These are phyloP conservation scores for Alliaria petiolata DNA, from an alignment of 345 rosid genomes.

Conservation along the genomic window DNA sequence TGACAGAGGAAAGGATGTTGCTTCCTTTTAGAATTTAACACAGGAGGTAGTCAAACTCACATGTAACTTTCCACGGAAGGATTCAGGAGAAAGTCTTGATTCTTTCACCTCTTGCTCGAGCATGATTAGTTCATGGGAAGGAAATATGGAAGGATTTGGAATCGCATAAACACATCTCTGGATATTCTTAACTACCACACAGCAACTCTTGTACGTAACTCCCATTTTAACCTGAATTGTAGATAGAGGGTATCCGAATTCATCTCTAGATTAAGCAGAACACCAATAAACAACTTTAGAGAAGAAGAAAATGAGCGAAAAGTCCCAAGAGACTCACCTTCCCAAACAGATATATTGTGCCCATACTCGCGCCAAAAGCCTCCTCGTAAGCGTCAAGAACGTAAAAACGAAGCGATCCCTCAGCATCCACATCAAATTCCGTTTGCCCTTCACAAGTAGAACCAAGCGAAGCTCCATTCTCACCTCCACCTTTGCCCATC, in stretches of 20 bases:
- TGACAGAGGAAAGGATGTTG: slow-evolving; percentile 1
- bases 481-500: slow-evolving; percentile 35
- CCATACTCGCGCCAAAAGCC: slow-evolving; percentile 73
- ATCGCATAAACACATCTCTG: slow-evolving; percentile 87
- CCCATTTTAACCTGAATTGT: slow-evolving; percentile 75
- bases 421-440: slow-evolving; percentile 67
- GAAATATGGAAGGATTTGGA: slow-evolving; percentile 60
- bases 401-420: slow-evolving; percentile 73
- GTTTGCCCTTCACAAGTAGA: slow-evolving; percentile 37
- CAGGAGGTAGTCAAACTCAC: slow-evolving; percentile 41
- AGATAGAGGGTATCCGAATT: not conserved
- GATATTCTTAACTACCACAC: slow-evolving; percentile 75
- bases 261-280: not conserved
- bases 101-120: slow-evolving; percentile 74
- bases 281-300: not conserved
- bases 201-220: slow-evolving; percentile 73
- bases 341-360: slow-evolving; percentile 81
- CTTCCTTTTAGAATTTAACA: not conserved
- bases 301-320: not conserved
- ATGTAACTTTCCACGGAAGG: slow-evolving; percentile 62
- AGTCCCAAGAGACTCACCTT: slow-evolving; percentile 46
- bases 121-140: slow-evolving; percentile 51
- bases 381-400: slow-evolving; percentile 85
- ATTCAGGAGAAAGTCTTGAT: slow-evolving; percentile 53
- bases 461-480: slow-evolving; percentile 26